These are phyloP conservation scores for Rhodotorula sp. DNA, from an alignment of 1,284 basidiomycete genomes.

Conservation along the genomic window DNA sequence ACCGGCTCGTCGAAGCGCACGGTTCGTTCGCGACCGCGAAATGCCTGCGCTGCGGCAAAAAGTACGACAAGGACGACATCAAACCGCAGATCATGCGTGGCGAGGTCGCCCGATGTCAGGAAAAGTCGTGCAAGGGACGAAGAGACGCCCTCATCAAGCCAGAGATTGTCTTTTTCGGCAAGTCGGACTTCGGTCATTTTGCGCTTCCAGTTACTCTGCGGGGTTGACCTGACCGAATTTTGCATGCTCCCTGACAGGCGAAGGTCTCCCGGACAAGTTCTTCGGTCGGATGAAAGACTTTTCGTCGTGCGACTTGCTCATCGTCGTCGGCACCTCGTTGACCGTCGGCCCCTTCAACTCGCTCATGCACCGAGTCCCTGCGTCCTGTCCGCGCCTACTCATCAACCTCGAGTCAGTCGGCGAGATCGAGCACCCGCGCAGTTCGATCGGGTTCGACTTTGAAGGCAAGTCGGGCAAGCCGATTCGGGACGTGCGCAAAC, in stretches of 20 bases:
- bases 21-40: slow-evolving; percentile 58
- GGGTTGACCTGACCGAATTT: not conserved
- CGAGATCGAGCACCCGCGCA: slow-evolving; percentile 35
- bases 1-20: slow-evolving; percentile 87
- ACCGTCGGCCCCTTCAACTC: slow-evolving; percentile 61
- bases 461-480: slow-evolving; percentile 28
- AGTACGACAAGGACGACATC: slow-evolving; percentile 68
- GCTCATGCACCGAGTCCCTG: slow-evolving; percentile 52
- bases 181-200: not conserved
- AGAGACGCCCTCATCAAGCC: slow-evolving; percentile 53
- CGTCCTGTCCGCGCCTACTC: slow-evolving; percentile 53
- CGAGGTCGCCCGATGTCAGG: slow-evolving; percentile 41
- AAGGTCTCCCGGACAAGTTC: slow-evolving; percentile 55
- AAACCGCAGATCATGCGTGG: slow-evolving; percentile 59
- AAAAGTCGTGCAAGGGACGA: slow-evolving; percentile 32
- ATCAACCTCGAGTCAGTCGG: slow-evolving; percentile 59
- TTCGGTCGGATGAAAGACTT: slow-evolving; percentile 50
- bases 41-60: slow-evolving; percentile 67
- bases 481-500: slow-evolving; percentile 35
- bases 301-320: slow-evolving; percentile 70
- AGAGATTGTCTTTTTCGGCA: slow-evolving; percentile 82
- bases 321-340: slow-evolving; percentile 89
- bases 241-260: slow-evolving; percentile 55
- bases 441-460: slow-evolving; percentile 41
- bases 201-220: not conserved